Evolutionary conservation across 306 rosid genomes (phyloP), one percentile per base, ranked within the genome.

Genomic region (Calophaca sinica): DNA sequence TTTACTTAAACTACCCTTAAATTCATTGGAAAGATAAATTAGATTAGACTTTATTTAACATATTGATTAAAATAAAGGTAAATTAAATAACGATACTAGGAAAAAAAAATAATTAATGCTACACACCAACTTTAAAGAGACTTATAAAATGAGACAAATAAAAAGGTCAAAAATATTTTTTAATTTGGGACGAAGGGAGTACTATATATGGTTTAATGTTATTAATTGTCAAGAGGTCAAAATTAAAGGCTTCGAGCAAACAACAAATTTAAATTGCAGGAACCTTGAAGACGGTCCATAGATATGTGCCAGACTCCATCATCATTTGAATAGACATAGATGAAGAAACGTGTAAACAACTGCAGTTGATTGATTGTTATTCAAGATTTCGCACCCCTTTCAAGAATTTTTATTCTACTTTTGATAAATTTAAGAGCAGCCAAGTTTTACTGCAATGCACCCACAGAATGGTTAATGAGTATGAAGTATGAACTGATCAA

Each of bases 191-290:
- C n/a, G n/a, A n/a, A n/a, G n/a, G n/a, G n/a, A n/a, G n/a, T n/a
- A n/a, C 36, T 33, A 33, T 33, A 8, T 39, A 42, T 42, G 11
- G 12, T 11, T 42, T 51, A 58, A 64, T 12, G 9, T 26, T 9
- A 12, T 45, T 38, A 48, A 26, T 46, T 55, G 42, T 63, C 57
- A 36, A 59, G 64, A 41, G 50, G 77, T 75, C 81, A 75, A 75
- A 75, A 33, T 39, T 32, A 45, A 44, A 9, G 49, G 38, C 45
- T 54, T 6, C 33, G 2, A 54, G 59, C 5, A 42, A 58, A 57
- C 57, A 29, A 57, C 44, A 60, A 45, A 57, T 26, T 9, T 44
- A 60, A 45, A 57, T 20, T 9, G 20, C 36, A 10, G 33, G 33
- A 57, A 38, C 39, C 60, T 35, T 58, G 28, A 49, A 15, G 4